A percentile compares a stretch with the other conserved stretches of the same genome.
phyloP scores from a whole-genome alignment of 2,329 filamentous ascomycete species.

The Penicillium thymicola region DNA sequence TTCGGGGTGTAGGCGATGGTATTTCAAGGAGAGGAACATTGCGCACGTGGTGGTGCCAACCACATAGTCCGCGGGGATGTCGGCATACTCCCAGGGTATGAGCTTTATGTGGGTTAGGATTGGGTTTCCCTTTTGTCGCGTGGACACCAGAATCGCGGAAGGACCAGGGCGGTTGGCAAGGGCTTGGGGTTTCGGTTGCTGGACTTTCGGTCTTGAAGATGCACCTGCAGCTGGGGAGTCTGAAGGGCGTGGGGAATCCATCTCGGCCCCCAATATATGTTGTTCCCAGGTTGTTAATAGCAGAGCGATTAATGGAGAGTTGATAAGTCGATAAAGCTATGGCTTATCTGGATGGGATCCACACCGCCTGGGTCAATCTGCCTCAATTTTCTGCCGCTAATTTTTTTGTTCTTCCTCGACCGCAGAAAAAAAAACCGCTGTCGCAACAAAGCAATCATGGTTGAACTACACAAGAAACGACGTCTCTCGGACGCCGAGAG shows the following conservation, averaged over 20 bases:
- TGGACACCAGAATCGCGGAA: slow-evolving; percentile 82
- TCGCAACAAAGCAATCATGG: slow-evolving; percentile 25
- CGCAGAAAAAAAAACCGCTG: slow-evolving; percentile 15
- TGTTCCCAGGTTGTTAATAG: not conserved
- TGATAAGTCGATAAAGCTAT: slow-evolving; percentile 16
- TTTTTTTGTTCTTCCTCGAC: slow-evolving; percentile 26
- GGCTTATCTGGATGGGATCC: slow-evolving; percentile 7
- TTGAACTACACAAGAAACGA: slow-evolving; percentile 36
- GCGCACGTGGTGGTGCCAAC: slow-evolving; percentile 84
- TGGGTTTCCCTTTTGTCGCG: slow-evolving; percentile 91
- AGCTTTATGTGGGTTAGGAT: slow-evolving; percentile 78
- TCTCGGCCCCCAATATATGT: not conserved
- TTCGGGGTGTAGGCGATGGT: slow-evolving; percentile 94
- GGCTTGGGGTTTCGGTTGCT: slow-evolving; percentile 87
- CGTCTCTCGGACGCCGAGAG: slow-evolving; percentile 31
- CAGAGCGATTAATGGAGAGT: slow-evolving; percentile 15
- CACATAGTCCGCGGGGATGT: slow-evolving; percentile 93
- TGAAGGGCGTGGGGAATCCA: slow-evolving; percentile 38
- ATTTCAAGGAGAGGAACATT: slow-evolving; percentile 90
- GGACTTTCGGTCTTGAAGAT: slow-evolving; percentile 52
- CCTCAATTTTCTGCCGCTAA: slow-evolving; percentile 36
- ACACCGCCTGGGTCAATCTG: slow-evolving; percentile 14
- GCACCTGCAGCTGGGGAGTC: slow-evolving; percentile 22
- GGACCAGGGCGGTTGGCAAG: slow-evolving; percentile 64
- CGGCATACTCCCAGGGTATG: slow-evolving; percentile 92